Base-by-base conservation (phyloP, 768 basidiomycete genomes). In the Boletus subparvulus region DNA sequence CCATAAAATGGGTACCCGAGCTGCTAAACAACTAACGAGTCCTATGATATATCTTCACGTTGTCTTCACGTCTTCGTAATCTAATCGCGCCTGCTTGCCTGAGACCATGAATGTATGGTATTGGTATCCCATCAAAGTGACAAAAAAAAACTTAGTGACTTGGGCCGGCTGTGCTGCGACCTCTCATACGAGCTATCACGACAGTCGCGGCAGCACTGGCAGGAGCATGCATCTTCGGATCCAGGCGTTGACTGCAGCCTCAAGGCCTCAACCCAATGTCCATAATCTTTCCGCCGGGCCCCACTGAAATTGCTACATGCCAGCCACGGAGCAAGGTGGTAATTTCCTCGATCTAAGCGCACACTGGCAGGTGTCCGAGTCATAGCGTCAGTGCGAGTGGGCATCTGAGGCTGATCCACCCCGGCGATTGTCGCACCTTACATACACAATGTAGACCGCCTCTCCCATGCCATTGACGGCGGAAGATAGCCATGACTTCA, bases 401-500 rank as follows among this genome's bases (percentile, higher is more conserved):
- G 9, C 46, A 50, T 24, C n/a, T 21, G 21, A 21, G 21, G n/a
- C 40, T 41, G 37, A 41, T 41, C 17, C 1, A 21, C 21, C 21
- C 21, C 21, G 21, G 21, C 21, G 21, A 21, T 17, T 14, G 37
- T 50, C 9, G 35, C 14, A 33, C 21, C 33, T 28, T 40, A 16
- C 19, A 21, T 21, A 35, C 26, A 21, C 13, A 3, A 33, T 17
- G 28, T 41, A 87, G 86, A 80, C 82, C 61, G 92, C 93, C 92
- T 97, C 16, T 89, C 94, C 71, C 81, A 83, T 65, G 94, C 94
- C 44, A 94, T 95, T 64, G 90, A 91, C 51, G 87, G 21, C 90
- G 61, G 96, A 98, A 75, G 82, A 83, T 54, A 90, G 90, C 71
- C 85, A 87, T 74, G 90, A 95, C 73, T 98, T 96, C 76, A 78